Percentiles rank a stretch among this genome's conserved stretches.
Conservation (phyloP, 2,329 filamentous ascomycete genomes). For the Grosmannia clavigera region DNA sequence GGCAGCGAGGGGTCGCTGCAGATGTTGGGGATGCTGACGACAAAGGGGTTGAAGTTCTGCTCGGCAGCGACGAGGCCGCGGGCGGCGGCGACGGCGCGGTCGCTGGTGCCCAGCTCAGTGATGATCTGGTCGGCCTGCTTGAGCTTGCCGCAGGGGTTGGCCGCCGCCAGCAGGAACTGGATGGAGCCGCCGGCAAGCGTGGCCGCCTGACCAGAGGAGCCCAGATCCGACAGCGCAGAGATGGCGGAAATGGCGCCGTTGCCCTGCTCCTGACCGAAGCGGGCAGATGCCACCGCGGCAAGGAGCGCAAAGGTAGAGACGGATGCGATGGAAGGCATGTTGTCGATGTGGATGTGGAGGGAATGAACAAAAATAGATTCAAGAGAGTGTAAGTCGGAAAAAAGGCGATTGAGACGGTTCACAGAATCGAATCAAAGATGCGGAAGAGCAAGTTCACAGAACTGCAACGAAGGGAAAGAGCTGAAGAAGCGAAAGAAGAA, state of each 20-base stretch:
- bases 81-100: conserved; percentile 48
- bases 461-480: conserved; percentile 8
- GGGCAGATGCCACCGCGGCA: conserved; percentile 23
- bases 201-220: conserved; percentile 44
- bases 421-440: conserved; percentile 6
- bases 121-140: conserved; percentile 53
- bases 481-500: conserved; percentile 2
- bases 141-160: conserved; percentile 33
- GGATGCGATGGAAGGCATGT: conserved; percentile 20
- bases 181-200: conserved; percentile 51
- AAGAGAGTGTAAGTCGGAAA: neutral
- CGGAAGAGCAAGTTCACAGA: conserved; percentile 10
- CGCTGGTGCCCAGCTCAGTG: conserved; percentile 43
- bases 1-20: conserved; percentile 53
- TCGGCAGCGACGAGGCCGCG: conserved; percentile 14
- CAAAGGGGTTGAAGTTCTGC: conserved; percentile 34
- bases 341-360: neutral
- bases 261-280: conserved; percentile 52
- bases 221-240: conserved; percentile 36
- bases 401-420: conserved; percentile 2
- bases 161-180: conserved; percentile 46
- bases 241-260: conserved; percentile 38
- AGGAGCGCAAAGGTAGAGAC: conserved; percentile 23
- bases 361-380: neutral
- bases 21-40: conserved; percentile 44